phyloP scores from a whole-genome alignment of 2,329 filamentous ascomycete species.

The Aotearoamyces nothofagi region DNA sequence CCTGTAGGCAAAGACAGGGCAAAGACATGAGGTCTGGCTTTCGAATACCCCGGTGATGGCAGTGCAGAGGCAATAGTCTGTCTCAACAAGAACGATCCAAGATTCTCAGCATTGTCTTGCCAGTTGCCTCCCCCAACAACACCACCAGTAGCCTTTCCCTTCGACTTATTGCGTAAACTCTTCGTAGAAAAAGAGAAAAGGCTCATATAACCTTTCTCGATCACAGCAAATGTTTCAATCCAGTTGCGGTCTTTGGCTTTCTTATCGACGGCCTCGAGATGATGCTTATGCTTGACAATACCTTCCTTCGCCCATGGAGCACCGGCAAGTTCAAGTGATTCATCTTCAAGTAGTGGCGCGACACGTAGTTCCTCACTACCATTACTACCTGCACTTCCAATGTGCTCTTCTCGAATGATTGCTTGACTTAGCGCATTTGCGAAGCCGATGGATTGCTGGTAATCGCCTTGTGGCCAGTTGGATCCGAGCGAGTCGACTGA shows the following conservation, averaged over 20 bases:
- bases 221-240: slow-evolving; percentile 89
- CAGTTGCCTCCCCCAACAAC: slow-evolving; percentile 92
- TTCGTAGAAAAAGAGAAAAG: slow-evolving; percentile 87
- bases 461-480: slow-evolving; percentile 60
- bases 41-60: slow-evolving; percentile 84
- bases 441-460: slow-evolving; percentile 93
- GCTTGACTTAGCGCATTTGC: slow-evolving; percentile 93
- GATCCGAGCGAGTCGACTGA: slow-evolving; percentile 85
- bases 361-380: slow-evolving; percentile 26
- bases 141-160: slow-evolving; percentile 32
- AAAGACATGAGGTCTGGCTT: slow-evolving; percentile 82
- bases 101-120: slow-evolving; percentile 87
- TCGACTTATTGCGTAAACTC: slow-evolving; percentile 50
- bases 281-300: slow-evolving; percentile 89
- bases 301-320: slow-evolving; percentile 99
- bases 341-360: slow-evolving; percentile 70
- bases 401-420: slow-evolving; percentile 79
- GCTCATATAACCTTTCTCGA: slow-evolving; percentile 87
- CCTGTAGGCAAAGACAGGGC: slow-evolving; percentile 83
- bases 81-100: slow-evolving; percentile 75
- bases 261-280: slow-evolving; percentile 80
- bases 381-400: slow-evolving; percentile 27
- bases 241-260: slow-evolving; percentile 89
- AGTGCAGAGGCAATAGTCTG: slow-evolving; percentile 86
- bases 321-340: slow-evolving; percentile 77